A percentile compares a stretch with the other conserved stretches of the same genome.
Evolutionary conservation across 2,329 filamentous ascomycete species (phyloP).

Genomic region (Trichoderma sp.): DNA sequence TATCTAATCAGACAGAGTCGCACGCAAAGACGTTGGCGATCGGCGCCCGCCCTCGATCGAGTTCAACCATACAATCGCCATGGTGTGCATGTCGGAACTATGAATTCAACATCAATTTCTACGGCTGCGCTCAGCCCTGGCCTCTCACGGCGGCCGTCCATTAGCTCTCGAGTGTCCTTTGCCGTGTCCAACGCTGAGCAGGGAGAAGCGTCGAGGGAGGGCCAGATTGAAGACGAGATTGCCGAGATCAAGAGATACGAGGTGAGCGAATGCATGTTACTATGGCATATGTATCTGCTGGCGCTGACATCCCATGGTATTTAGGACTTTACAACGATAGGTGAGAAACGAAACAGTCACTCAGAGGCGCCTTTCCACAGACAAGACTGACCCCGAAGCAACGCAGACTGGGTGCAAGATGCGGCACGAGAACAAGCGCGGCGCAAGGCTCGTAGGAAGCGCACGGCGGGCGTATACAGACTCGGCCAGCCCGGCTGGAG

Average conservation of each 20-base stretch:
- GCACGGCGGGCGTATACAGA: conserved; percentile 69
- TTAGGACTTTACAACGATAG: conserved; percentile 89
- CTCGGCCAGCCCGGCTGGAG: conserved; percentile 72
- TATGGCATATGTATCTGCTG: not conserved
- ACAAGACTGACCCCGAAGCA: conserved; percentile 31
- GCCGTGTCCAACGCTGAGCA: conserved; percentile 64
- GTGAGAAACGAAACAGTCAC: conserved; percentile 39
- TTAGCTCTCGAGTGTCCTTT: conserved; percentile 64
- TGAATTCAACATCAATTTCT: conserved; percentile 54
- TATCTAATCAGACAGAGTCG: not conserved
- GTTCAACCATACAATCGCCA: conserved; percentile 30
- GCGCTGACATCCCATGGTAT: conserved; percentile 19
- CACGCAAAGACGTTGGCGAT: not conserved
- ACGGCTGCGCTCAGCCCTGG: conserved; percentile 36
- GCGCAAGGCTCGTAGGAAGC: conserved; percentile 70
- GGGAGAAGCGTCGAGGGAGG: conserved; percentile 59
- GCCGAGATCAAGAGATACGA: conserved; percentile 98
- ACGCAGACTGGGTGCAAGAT: conserved; percentile 91
- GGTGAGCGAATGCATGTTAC: conserved; percentile 39
- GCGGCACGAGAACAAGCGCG: conserved; percentile 84
- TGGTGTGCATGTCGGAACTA: conserved; percentile 40
- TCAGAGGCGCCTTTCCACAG: not conserved
- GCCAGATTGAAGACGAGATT: conserved; percentile 88
- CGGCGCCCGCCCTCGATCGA: not conserved
- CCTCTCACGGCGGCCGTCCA: conserved; percentile 52